phyloP scores from a whole-genome alignment of 805 yeast species.

The Candida dendrica region DNA sequence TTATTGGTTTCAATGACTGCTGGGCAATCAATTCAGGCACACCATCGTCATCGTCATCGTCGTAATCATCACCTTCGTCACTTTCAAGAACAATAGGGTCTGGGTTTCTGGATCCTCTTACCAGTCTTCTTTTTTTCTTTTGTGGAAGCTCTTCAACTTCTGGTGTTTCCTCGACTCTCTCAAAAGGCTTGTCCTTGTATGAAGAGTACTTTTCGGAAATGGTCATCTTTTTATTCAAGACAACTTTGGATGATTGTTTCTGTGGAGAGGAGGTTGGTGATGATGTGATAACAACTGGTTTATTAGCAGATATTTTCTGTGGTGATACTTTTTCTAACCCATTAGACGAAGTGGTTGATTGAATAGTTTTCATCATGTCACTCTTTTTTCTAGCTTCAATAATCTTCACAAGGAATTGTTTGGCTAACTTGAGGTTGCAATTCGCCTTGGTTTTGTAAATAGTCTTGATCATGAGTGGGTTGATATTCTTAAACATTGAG shows the following conservation, averaged over 20 bases:
- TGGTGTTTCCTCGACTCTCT: neutral
- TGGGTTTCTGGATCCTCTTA: conserved; percentile 28
- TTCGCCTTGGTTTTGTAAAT: conserved; percentile 30
- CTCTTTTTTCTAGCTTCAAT: conserved; percentile 21
- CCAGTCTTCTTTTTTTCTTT: conserved; percentile 23
- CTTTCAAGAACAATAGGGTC: conserved; percentile 20
- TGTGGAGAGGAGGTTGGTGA: conserved; percentile 21
- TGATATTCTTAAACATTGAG: conserved; percentile 25
- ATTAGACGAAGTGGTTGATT: neutral
- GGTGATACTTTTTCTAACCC: neutral
- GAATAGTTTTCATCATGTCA: conserved; percentile 8
- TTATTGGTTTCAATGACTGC: neutral
- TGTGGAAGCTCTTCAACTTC: conserved; percentile 9
- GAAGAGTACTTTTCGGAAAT: conserved; percentile 29
- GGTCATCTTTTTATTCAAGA: conserved; percentile 27
- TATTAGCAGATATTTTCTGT: neutral
- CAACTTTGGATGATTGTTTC: conserved; percentile 26
- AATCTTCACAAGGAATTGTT: conserved; percentile 23
- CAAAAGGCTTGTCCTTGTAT: conserved; percentile 12
- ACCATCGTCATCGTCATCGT: conserved; percentile 17
- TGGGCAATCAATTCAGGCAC: neutral
- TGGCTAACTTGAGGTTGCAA: conserved; percentile 25
- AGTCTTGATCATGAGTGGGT: conserved; percentile 27
- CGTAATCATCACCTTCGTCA: conserved; percentile 18
- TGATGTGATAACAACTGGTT: conserved; percentile 14